Base-by-base conservation (phyloP, 2,329 filamentous ascomycete genomes). In the Chaetomium sp. region DNA sequence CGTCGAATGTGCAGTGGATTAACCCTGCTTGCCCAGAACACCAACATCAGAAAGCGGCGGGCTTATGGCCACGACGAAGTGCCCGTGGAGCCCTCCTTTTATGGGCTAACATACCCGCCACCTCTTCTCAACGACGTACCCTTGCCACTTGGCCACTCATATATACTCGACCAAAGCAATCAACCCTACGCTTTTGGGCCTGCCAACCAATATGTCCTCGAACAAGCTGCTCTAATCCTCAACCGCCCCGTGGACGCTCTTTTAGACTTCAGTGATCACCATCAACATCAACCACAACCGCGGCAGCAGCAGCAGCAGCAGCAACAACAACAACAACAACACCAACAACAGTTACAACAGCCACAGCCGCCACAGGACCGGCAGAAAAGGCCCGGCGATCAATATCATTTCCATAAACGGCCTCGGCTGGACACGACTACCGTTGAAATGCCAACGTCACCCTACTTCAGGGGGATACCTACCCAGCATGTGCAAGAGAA, bases 31-130 rank as follows among this genome's bases (percentile, higher is more conserved):
- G 48, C 65, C 59, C 66, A 70, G 68, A 65, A 68, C 54, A 55
- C 59, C 59, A 63, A 63, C 61, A 67, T 72, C 61, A 76, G 72
- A 68, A 76, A 74, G 68, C 74, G 74, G 56, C 72, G 74, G 68
- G 69, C 70, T 61, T 71, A 72, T 64, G 68, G 66, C 65, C 67
- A 69, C 56, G 71, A 70, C 58, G 70, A 71, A 62, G 69, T 70
- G 62, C 64, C 67, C 68, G 62, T 63, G 61, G 70, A 69, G 67
- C 63, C 67, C 62, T 66, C 65, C 58, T 62, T 69, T 63, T 70
- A 72, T 62, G 66, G 65, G 65, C 59, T 63, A 55, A 62, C 65
- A 11, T 56, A 56, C 34, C 56, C 59, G 35, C 52, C 56, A 46
- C 51, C 55, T 59, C 35, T 61, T 60, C 61, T 64, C 63, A 62